Evolutionary conservation across 2,329 filamentous ascomycete species (phyloP).

Genomic region (Nigrograna mackinnonii): DNA sequence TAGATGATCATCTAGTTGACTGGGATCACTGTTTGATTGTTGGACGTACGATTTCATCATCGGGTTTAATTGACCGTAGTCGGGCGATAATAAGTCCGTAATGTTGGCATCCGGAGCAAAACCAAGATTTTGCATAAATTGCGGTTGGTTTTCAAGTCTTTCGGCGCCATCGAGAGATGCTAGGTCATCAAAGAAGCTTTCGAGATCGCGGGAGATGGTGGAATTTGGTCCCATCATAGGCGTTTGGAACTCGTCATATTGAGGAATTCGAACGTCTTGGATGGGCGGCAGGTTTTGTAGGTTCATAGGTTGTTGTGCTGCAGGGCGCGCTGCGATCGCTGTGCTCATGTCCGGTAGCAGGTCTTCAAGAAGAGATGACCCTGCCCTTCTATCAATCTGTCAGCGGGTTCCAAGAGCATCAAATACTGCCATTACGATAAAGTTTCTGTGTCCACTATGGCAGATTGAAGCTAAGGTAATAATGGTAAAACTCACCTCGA

Average conservation of each 20-base stretch:
- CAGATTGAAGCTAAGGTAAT: no score
- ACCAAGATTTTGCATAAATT: constrained; percentile 70
- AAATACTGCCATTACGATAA: no score
- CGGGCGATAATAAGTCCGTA: constrained; percentile 52
- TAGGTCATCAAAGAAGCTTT: constrained; percentile 62
- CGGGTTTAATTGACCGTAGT: constrained; percentile 48
- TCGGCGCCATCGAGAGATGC: constrained; percentile 60
- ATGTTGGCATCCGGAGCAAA: constrained; percentile 66
- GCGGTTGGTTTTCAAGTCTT: constrained; percentile 58
- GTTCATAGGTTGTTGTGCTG: neutral
- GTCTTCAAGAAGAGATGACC: constrained; percentile 20
- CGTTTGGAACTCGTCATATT: constrained; percentile 8
- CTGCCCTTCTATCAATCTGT: no score
- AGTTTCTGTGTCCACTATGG: no score
- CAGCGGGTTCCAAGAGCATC: no score
- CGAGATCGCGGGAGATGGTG: constrained; percentile 46
- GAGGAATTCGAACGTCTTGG: constrained; percentile 6
- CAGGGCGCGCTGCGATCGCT: neutral
- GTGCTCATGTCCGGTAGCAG: constrained; percentile 24
- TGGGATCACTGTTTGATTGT: constrained; percentile 15
- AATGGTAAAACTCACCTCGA: no score
- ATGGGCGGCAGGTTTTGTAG: constrained; percentile 1
- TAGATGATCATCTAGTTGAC: no score
- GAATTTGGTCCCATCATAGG: constrained; percentile 36
- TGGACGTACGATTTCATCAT: constrained; percentile 39